Percentiles rank a stretch among this genome's conserved stretches.
Conservation (phyloP, 805 yeast species). For the Zygoascus tannicola region DNA sequence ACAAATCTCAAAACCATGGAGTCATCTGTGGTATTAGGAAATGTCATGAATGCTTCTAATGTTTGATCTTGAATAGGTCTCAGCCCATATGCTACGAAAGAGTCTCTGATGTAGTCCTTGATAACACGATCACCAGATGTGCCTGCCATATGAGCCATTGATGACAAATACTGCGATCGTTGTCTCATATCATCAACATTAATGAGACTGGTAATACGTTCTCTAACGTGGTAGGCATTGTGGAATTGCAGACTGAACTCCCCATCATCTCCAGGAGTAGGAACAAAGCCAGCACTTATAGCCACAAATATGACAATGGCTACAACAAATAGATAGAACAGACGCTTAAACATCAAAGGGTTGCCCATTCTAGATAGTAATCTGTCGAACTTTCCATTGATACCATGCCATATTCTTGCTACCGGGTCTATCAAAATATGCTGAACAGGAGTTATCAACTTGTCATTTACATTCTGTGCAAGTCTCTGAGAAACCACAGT, state of each 20-base stretch:
- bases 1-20: conserved; percentile 22
- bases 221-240: conserved; percentile 44
- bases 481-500: conserved; percentile 14
- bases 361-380: conserved; percentile 64
- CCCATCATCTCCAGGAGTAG: conserved; percentile 33
- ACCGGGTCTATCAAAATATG: conserved; percentile 39
- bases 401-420: conserved; percentile 29
- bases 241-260: conserved; percentile 37
- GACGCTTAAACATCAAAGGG: conserved; percentile 71
- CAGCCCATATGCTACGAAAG: conserved; percentile 51
- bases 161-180: conserved; percentile 59
- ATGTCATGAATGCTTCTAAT: conserved; percentile 52
- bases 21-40: conserved; percentile 39
- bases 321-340: conserved; percentile 59
- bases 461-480: conserved; percentile 15
- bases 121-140: conserved; percentile 75
- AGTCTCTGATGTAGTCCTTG: conserved; percentile 53
- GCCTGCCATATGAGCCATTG: conserved; percentile 83
- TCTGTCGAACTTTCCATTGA: conserved; percentile 42
- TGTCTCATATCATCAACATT: conserved; percentile 52
- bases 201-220: conserved; percentile 42
- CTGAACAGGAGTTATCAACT: conserved; percentile 34
- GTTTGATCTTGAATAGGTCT: conserved; percentile 40
- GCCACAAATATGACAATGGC: conserved; percentile 49
- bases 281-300: conserved; percentile 47